Percentiles rank a stretch among this genome's conserved stretches.
Conservation (phyloP, 345 rosid genomes). For the Bruguiera sexangula region DNA sequence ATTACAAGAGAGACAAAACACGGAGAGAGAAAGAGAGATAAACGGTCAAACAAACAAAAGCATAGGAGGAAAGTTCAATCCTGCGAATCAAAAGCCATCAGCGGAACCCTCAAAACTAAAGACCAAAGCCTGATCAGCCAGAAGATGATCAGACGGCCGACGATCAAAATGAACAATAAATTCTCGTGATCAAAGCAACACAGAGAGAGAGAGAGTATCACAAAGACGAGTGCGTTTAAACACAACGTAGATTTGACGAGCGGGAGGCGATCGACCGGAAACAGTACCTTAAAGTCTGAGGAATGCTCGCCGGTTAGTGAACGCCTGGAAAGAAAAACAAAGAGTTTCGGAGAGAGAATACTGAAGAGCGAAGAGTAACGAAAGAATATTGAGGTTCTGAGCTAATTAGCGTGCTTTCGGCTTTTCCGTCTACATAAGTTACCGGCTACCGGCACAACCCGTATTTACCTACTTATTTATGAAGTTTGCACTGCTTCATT, state of each 20-base stretch:
- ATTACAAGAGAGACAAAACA: not conserved
- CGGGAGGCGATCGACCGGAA: not conserved
- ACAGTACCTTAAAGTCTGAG: constrained; percentile 19
- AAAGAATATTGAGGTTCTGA: not conserved
- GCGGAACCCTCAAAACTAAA: constrained; percentile 7
- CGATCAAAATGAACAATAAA: constrained; percentile 3
- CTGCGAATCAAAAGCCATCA: not conserved
- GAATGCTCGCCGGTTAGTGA: constrained; percentile 8
- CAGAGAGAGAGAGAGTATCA: not conserved
- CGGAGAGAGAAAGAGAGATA: not conserved
- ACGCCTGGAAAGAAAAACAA: not conserved
- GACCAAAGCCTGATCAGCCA: constrained; percentile 7
- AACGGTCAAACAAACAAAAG: not conserved
- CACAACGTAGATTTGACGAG: not conserved
- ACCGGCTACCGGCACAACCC: constrained; percentile 26
- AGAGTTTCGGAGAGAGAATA: not conserved
- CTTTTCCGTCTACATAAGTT: constrained; percentile 7
- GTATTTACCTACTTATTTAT: constrained; percentile 8
- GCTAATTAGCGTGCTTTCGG: not conserved
- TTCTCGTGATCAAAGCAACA: constrained; percentile 3
- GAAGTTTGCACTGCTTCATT: not conserved
- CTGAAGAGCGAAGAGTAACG: too few species aligned
- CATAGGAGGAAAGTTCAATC: constrained; percentile 4
- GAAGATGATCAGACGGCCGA: constrained; percentile 16
- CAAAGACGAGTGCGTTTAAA: not conserved